Conservation (phyloP, 2,329 filamentous ascomycete species). For the Verruconis gallopava region DNA sequence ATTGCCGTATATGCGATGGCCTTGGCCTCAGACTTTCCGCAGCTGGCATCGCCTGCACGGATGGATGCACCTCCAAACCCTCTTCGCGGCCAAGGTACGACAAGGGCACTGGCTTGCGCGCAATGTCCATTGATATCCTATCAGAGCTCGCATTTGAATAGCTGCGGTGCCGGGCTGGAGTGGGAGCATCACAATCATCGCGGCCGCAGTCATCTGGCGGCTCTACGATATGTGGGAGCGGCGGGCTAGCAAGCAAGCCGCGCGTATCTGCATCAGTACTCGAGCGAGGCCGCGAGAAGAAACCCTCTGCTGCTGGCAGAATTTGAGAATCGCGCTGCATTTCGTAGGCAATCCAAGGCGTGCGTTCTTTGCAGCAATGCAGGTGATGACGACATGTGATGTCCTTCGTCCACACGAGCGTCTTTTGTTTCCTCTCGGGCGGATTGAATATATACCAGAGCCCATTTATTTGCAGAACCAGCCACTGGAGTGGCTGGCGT, state of each 20-base stretch:
- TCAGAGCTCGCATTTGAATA: constrained; percentile 1
- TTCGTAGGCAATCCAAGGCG: not conserved
- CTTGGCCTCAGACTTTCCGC: too few species aligned
- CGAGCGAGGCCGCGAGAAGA: not conserved
- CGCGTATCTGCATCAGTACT: not conserved
- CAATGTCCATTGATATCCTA: not conserved
- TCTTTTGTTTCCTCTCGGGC: not conserved
- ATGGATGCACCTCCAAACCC: too few species aligned
- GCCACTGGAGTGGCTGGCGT: not conserved
- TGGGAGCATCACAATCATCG: too few species aligned
- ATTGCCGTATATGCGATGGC: not conserved
- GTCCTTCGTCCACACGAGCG: constrained; percentile 4
- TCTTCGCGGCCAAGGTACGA: too few species aligned
- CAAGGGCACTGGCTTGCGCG: not conserved
- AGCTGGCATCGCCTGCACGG: too few species aligned
- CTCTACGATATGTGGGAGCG: not conserved
- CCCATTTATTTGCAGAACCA: not conserved
- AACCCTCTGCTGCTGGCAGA: not conserved
- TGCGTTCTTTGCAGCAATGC: not conserved
- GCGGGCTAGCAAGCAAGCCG: not conserved
- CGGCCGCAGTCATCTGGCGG: too few species aligned
- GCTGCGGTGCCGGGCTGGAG: not conserved
- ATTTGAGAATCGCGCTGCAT: not conserved
- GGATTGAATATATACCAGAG: not conserved
- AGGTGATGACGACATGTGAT: not conserved